Percentiles rank a stretch among this genome's conserved stretches.
Evolutionary conservation across 2,329 filamentous ascomycete species (phyloP).

Genomic region (Blumeria hordei): DNA sequence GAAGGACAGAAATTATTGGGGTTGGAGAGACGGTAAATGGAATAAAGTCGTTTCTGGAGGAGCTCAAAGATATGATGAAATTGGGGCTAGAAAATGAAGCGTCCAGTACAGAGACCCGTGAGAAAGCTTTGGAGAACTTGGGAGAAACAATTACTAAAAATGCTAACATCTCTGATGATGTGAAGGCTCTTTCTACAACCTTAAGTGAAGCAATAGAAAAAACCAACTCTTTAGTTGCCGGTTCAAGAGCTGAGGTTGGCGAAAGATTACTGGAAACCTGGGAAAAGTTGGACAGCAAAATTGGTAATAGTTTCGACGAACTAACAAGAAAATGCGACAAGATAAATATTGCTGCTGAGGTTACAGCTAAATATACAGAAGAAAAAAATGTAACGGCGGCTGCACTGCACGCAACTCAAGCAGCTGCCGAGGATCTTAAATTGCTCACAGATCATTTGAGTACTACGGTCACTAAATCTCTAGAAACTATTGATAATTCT

Average conservation of each 20-base stretch:
- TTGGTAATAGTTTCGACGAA: constrained; percentile 45
- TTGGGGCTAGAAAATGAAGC: constrained; percentile 47
- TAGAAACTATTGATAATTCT: constrained; percentile 70
- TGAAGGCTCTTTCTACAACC: constrained; percentile 48
- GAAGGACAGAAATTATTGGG: constrained; percentile 59
- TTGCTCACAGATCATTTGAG: constrained; percentile 68
- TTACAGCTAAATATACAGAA: constrained; percentile 46
- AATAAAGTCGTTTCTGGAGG: constrained; percentile 52
- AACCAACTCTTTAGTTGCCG: constrained; percentile 54
- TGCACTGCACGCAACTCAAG: constrained; percentile 49
- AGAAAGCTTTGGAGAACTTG: constrained; percentile 43
- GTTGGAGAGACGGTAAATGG: constrained; percentile 58
- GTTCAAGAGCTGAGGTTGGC: constrained; percentile 60
- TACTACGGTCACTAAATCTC: constrained; percentile 52
- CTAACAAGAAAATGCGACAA: constrained; percentile 77
- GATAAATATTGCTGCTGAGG: constrained; percentile 46
- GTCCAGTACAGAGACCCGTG: constrained; percentile 45
- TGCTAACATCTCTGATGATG: constrained; percentile 30
- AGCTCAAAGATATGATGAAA: constrained; percentile 54
- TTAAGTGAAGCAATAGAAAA: constrained; percentile 78
- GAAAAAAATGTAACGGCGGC: constrained; percentile 50
- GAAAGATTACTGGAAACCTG: constrained; percentile 43
- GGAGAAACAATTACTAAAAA: constrained; percentile 37
- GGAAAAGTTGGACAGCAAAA: constrained; percentile 27
- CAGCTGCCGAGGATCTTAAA: constrained; percentile 68